phyloP scores from a whole-genome alignment of 495 filamentous ascomycete species.

The Rostrohypoxylon terebratum region DNA sequence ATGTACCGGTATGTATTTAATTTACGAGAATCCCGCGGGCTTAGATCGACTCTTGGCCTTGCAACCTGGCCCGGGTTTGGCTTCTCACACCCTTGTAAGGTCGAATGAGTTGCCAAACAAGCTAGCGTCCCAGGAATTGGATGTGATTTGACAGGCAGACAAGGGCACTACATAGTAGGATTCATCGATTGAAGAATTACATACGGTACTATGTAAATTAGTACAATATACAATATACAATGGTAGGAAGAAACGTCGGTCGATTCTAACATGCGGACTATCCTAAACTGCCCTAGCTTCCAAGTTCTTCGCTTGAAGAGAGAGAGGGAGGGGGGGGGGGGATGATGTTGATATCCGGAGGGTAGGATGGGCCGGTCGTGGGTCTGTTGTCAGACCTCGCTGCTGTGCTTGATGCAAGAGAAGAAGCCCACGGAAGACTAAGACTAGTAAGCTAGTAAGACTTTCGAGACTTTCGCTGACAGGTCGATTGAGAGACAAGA shows the following conservation, averaged over 20 bases:
- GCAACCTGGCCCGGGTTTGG: constrained; percentile 46
- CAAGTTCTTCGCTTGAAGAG: constrained; percentile 6
- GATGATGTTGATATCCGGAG: constrained; percentile 31
- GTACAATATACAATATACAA: no score
- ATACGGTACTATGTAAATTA: constrained; percentile 19
- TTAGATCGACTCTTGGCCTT: constrained; percentile 49
- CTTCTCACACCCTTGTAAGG: constrained; percentile 43
- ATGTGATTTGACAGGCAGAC: constrained; percentile 38
- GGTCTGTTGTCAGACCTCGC: constrained; percentile 37
- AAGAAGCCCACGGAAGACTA: constrained; percentile 24
- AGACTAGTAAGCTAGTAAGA: not conserved
- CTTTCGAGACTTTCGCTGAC: constrained; percentile 32
- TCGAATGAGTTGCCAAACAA: constrained; percentile 47
- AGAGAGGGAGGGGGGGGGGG: constrained; percentile 18
- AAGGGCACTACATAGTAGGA: constrained; percentile 42
- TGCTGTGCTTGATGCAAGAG: constrained; percentile 32
- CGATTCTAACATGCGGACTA: no score
- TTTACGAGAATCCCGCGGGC: constrained; percentile 48
- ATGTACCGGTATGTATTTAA: constrained; percentile 47
- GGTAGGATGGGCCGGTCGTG: constrained; percentile 36
- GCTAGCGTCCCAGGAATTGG: constrained; percentile 44
- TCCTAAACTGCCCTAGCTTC: not conserved
- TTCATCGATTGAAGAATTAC: constrained; percentile 6
- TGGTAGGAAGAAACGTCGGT: no score
- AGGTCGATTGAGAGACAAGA: constrained; percentile 17